A percentile compares a stretch with the other conserved stretches of the same genome.
phyloP scores from a whole-genome alignment of 139 green algal genomes.

The Spirogloea muscicola region DNA sequence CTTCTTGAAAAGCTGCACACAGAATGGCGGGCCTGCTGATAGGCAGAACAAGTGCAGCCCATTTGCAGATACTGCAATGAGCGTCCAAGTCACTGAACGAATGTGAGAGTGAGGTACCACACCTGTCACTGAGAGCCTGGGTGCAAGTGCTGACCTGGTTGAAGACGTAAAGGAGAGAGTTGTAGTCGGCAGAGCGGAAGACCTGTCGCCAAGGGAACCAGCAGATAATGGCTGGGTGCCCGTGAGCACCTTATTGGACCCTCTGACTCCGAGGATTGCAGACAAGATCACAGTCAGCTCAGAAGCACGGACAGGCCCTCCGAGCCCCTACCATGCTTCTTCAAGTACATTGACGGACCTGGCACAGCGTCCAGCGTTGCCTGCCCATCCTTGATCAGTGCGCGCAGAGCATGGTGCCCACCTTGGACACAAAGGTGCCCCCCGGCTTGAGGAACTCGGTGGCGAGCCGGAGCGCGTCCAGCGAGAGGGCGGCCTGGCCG shows the following conservation, averaged over 20 bases:
- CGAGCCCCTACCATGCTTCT: not conserved
- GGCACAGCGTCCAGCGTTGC: not conserved
- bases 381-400: not conserved
- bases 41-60: not conserved
- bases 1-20: constrained; percentile 86
- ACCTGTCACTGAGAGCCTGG: not conserved
- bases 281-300: not conserved
- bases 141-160: constrained; percentile 51
- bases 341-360: not conserved
- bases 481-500: constrained; percentile 73
- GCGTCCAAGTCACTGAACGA: not conserved
- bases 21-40: not conserved
- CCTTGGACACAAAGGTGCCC: constrained; percentile 96
- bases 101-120: not conserved
- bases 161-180: constrained; percentile 92
- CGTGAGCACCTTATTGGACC: not conserved
- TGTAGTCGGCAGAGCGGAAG: constrained; percentile 88
- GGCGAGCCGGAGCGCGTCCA: constrained; percentile 88
- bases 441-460: constrained; percentile 80
- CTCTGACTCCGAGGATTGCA: not conserved
- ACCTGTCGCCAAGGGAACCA: constrained; percentile 6
- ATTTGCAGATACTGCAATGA: not conserved
- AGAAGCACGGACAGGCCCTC: not conserved
- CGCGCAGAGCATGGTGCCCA: constrained; percentile 40
- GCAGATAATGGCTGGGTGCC: not conserved